Evolutionary conservation across 2,329 filamentous ascomycete species (phyloP), one percentile per base, ranked within the genome.

Genomic region (Waltergamsia citrina): DNA sequence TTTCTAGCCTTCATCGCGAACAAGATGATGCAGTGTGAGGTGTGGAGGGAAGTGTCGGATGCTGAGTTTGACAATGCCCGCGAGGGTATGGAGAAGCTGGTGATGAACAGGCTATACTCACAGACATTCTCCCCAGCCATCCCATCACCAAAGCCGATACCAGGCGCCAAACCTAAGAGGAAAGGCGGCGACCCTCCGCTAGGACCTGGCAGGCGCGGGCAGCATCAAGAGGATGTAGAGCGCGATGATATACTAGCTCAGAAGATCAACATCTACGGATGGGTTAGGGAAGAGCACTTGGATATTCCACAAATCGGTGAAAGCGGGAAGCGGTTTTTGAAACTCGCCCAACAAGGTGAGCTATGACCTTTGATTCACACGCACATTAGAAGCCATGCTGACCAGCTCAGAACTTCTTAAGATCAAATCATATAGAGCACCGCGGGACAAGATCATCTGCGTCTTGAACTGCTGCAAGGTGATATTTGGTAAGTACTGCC

Each of bases 401-500:
- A 31, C 12, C n/a, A 4, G n/a, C 7, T 8, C 51, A 86, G 92
- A 98, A 58, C 67, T 98, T 11, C 63, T 94, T 24, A 98, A 98
- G 57, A 95, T 98, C 51, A 94, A 90, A 51, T 92, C 85, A 7
- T 98, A 98, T 53, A 78, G 93, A 45, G 92, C 92, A n/a, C 92
- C 92, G 4, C 70, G 92, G 47, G 92, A 98, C 65, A 98, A 98
- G 60, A 92, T 98, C 36, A 96, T 98, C 32, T 98, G 92, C 56
- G 86, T 96, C 29, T 64, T 98, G 36, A 98, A 98, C 60, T 95
- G 88, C 62, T 98, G 92, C 74, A 98, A 98, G 60, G 93, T 98
- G 42, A 96, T 98, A 42, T 96, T 98, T 57, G 92, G 84, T 86
- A 58, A 45, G 70, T 47, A 15, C 4, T 7, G 6, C n/a, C 4